phyloP scores from a whole-genome alignment of 495 filamentous ascomycete genomes.

The Saxispiralis lemnorum region DNA sequence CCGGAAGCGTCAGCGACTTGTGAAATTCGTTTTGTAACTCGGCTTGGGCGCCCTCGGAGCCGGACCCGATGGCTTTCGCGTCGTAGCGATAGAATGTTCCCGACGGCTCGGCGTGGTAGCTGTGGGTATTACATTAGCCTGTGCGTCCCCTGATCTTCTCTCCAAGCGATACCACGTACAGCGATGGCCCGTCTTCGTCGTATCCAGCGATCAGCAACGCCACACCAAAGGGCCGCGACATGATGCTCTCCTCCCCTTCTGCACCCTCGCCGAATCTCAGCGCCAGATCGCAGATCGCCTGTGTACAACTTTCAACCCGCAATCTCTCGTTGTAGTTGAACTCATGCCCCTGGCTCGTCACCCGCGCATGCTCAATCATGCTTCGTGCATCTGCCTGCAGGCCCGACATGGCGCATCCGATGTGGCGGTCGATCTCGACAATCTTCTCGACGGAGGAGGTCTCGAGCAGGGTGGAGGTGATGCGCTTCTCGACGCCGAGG shows the following conservation, averaged over 20 bases:
- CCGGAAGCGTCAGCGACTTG: conserved; percentile 81
- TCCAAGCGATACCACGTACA: conserved; percentile 34
- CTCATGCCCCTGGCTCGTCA: conserved; percentile 87
- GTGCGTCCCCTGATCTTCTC: neutral
- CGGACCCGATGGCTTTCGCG: conserved; percentile 93
- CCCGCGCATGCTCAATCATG: conserved; percentile 94
- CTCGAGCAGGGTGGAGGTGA: conserved; percentile 90
- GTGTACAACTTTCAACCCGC: conserved; percentile 90
- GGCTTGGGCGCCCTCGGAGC: conserved; percentile 89
- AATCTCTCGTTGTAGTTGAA: conserved; percentile 94
- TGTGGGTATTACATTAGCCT: conserved; percentile 17
- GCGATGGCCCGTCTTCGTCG: conserved; percentile 89
- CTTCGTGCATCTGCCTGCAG: conserved; percentile 89
- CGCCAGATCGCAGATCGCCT: conserved; percentile 94
- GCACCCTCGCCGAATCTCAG: conserved; percentile 92
- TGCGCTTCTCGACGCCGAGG: conserved; percentile 95
- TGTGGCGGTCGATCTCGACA: conserved; percentile 95
- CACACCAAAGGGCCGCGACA: conserved; percentile 92
- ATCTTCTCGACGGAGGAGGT: conserved; percentile 97
- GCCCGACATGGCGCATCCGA: conserved; percentile 95
- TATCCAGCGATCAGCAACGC: conserved; percentile 90
- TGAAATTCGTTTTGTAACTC: conserved; percentile 98
- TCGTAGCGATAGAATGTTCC: conserved; percentile 98
- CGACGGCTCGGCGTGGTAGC: conserved; percentile 91
- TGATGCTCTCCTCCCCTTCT: conserved; percentile 95